These are phyloP conservation scores for Intubia oerlemansii DNA, from an alignment of 2,329 filamentous ascomycete genomes.

Conservation along the genomic window DNA sequence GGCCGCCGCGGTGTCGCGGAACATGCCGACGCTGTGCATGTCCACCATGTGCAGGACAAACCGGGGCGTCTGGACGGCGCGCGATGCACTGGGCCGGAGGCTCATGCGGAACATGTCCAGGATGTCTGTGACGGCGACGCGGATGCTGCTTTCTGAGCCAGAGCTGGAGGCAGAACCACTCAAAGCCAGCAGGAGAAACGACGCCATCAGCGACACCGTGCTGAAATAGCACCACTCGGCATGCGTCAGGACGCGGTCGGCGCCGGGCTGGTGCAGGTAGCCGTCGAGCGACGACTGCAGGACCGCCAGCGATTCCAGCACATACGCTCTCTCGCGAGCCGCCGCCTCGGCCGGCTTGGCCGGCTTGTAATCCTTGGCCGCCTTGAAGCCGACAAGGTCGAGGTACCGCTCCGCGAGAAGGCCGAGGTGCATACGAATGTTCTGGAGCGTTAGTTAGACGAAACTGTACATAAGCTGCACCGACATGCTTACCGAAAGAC, in stretches of 20 bases:
- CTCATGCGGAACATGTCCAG: too few species aligned
- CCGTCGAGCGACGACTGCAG: constrained; percentile 20
- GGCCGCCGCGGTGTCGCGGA: constrained; percentile 16
- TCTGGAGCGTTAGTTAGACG: too few species aligned
- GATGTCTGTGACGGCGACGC: too few species aligned
- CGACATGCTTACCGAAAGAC: too few species aligned
- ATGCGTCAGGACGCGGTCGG: constrained; percentile 15
- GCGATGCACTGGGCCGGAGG: too few species aligned
- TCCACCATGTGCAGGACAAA: too few species aligned
- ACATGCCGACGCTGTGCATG: constrained; percentile 16
- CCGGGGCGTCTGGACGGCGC: too few species aligned
- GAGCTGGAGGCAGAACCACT: too few species aligned
- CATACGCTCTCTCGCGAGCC: constrained; percentile 21
- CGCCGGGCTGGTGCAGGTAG: constrained; percentile 14
- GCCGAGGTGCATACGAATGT: constrained; percentile 24
- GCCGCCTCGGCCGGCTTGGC: constrained; percentile 16
- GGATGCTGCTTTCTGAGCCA: too few species aligned
- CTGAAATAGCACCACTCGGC: constrained; percentile 23
- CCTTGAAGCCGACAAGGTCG: constrained; percentile 24
- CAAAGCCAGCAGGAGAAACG: constrained; percentile 9
- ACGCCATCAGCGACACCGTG: constrained; percentile 18
- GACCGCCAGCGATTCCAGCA: constrained; percentile 19
- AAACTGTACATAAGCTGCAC: too few species aligned
- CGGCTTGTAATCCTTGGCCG: constrained; percentile 28
- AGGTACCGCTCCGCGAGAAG: constrained; percentile 29